These are phyloP conservation scores for Apiospora aurea DNA, from an alignment of 2,329 filamentous ascomycete species.

Conservation along the genomic window DNA sequence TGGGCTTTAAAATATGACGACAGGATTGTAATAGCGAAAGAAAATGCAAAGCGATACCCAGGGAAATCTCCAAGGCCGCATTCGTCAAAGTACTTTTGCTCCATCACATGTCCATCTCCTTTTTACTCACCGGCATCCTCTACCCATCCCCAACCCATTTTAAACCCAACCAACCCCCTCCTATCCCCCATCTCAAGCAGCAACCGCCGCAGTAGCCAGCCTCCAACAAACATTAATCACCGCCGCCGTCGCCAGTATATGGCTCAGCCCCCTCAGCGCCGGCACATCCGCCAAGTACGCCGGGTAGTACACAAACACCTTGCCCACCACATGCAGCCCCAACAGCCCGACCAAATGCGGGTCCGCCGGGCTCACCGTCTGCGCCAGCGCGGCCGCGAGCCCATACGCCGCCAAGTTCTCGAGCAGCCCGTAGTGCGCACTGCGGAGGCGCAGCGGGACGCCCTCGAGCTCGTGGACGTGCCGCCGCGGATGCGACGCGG, in stretches of 20 bases:
- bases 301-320: constrained; percentile 9
- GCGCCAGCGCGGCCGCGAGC: not conserved
- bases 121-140: not conserved
- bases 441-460: not conserved
- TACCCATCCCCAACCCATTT: not conserved
- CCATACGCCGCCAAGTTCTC: not conserved
- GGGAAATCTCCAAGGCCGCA: no score
- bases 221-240: not conserved
- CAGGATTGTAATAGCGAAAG: no score
- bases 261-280: not conserved
- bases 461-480: not conserved
- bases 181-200: not conserved
- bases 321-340: not conserved
- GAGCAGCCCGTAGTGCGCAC: not conserved
- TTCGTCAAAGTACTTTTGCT: no score
- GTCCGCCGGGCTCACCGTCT: not conserved
- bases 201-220: not conserved
- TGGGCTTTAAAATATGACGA: no score
- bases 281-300: not conserved
- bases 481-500: not conserved
- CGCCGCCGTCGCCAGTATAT: not conserved
- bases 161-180: not conserved
- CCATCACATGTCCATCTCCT: not conserved
- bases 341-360: not conserved
- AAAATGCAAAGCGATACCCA: no score